Conservation (phyloP, 1,139 yeast genomes). For the Zygosaccharomyces sapae region DNA sequence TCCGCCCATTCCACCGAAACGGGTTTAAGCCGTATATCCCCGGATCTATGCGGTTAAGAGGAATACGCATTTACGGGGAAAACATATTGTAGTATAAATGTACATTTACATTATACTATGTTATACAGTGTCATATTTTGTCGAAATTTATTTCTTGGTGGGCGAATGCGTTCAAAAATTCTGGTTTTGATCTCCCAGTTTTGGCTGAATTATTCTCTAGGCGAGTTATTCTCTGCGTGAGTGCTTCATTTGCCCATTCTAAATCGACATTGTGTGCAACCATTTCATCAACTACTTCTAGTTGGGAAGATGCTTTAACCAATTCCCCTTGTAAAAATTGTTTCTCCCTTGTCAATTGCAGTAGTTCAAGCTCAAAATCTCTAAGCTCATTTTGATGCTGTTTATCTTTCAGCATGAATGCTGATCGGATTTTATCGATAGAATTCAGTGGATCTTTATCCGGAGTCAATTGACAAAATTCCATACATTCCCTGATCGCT, state of each 20-base stretch:
- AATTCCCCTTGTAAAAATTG: neutral
- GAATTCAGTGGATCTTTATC: neutral
- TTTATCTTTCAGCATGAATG: neutral
- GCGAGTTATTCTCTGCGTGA: neutral
- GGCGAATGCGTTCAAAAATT: neutral
- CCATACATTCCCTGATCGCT: neutral
- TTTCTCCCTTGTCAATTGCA: neutral
- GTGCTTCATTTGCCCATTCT: neutral
- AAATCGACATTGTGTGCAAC: neutral
- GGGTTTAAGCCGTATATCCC: neutral
- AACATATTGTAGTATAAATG: neutral
- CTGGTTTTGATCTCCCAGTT: neutral
- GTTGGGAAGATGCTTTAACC: neutral
- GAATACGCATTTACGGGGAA: neutral
- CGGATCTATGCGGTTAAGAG: neutral
- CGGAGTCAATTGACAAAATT: neutral
- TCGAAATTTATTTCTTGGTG: neutral
- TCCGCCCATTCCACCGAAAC: neutral
- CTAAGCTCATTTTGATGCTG: neutral
- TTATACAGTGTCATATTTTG: neutral
- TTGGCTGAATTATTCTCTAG: neutral
- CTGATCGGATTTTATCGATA: neutral
- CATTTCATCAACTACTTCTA: neutral
- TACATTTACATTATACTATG: slow-evolving; percentile 8
- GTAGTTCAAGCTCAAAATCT: neutral